Evolutionary conservation across 805 yeast species (phyloP), one percentile per base, ranked within the genome.

Genomic region (Schwanniomyces vanrijiae): DNA sequence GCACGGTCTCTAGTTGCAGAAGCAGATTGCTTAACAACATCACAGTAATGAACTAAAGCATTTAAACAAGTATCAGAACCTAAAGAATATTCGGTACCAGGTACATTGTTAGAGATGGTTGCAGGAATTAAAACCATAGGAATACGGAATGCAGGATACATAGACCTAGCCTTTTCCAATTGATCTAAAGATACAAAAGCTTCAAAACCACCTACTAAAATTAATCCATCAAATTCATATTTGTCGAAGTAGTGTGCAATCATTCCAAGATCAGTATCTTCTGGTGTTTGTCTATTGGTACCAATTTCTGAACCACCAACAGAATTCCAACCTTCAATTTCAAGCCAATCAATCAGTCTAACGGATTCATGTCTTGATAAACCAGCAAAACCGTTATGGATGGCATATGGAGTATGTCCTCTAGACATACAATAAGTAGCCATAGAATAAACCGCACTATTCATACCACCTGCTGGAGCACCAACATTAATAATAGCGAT

Each of bases 41-140:
- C 99, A 72, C 98, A 92, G 75, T 94, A 94, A 48, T 86, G 83
- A 52, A 90, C 90, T 59, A 94, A 77, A 8, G 94, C 75, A 69
- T 94, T 94, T 75, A 94, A 75, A 75, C 99, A 95, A 9, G 99
- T 94, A 66, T 94, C 99, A 10, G 90, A 78, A 48, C 99, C 99
- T 48, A 94, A 71, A 0, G 97, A 90, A 68, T 90, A 90, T 69
- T 94, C 97, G 1, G 98, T 86, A 50, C 99, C 99, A n/a, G 99
- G 99, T 42, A 94, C 98, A 59, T 94, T 94, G 73, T 94, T 94
- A 14, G 97, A 90, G 54, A 94, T 89, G 2, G 99, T 94, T 2
- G 98, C 92, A 9, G 99, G 99, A 55, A 94, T 78, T 57, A 89
- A 82, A 37, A 88, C 87, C 88, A 92, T 85, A 52, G 99, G 99